Percentiles rank a stretch among this genome's conserved stretches.
Conservation (phyloP, 495 filamentous ascomycete genomes). For the Talaromyces proteolyticus region DNA sequence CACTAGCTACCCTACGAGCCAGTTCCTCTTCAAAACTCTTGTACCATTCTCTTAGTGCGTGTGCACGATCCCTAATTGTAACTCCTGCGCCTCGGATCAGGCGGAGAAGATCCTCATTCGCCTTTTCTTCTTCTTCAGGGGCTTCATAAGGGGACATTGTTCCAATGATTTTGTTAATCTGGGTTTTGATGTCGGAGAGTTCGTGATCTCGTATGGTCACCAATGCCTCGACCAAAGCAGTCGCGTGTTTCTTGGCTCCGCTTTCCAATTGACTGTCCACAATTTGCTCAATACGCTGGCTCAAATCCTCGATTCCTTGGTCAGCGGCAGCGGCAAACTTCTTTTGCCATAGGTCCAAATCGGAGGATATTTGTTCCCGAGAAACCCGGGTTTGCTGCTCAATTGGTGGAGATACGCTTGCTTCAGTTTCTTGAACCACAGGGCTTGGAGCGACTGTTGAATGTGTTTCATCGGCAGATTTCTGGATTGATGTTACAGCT, state of each 20-base stretch:
- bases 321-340: slow-evolving; percentile 80
- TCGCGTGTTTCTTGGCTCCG: slow-evolving; percentile 58
- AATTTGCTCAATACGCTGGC: slow-evolving; percentile 69
- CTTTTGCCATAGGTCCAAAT: slow-evolving; percentile 75
- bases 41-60: slow-evolving; percentile 75
- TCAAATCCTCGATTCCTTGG: slow-evolving; percentile 68
- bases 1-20: slow-evolving; percentile 59
- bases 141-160: slow-evolving; percentile 45
- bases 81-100: slow-evolving; percentile 71
- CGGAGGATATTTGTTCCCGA: slow-evolving; percentile 65
- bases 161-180: slow-evolving; percentile 58
- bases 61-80: slow-evolving; percentile 72
- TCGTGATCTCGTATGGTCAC: slow-evolving; percentile 57
- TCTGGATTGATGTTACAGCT: neutral
- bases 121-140: slow-evolving; percentile 47
- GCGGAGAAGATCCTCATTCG: slow-evolving; percentile 54
- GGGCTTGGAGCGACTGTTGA: slow-evolving; percentile 18
- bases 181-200: slow-evolving; percentile 58
- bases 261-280: slow-evolving; percentile 63
- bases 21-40: slow-evolving; percentile 66
- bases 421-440: slow-evolving; percentile 13
- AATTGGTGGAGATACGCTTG: slow-evolving; percentile 25
- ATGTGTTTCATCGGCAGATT: slow-evolving; percentile 7
- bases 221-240: slow-evolving; percentile 61
- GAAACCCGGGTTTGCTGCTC: slow-evolving; percentile 44